Percentiles rank a stretch among this genome's conserved stretches.
Evolutionary conservation across 2,329 filamentous ascomycete species (phyloP).

Genomic region (Penicillium crustosum): DNA sequence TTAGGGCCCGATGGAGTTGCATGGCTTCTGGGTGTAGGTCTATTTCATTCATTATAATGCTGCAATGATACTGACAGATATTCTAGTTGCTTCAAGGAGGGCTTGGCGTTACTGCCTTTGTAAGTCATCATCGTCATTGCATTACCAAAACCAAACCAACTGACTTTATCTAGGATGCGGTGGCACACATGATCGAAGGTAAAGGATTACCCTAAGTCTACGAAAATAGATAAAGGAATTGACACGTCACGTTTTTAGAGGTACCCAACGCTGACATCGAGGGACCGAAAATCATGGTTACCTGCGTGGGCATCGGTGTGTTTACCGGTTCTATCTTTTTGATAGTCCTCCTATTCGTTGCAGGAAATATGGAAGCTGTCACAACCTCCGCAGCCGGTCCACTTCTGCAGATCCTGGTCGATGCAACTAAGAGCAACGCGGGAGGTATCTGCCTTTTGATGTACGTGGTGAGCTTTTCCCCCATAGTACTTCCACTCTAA

Average conservation of each 20-base stretch:
- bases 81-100: conserved; percentile 47
- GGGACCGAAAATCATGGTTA: conserved; percentile 65
- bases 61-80: conserved; percentile 12
- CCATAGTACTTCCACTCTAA: conserved; percentile 8
- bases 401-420: conserved; percentile 60
- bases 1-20: conserved; percentile 60
- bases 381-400: conserved; percentile 58
- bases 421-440: conserved; percentile 61
- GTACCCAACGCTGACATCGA: conserved; percentile 48
- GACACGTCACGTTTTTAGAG: conserved; percentile 23
- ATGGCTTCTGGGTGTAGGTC: conserved; percentile 41
- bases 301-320: conserved; percentile 62
- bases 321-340: conserved; percentile 64
- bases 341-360: conserved; percentile 62
- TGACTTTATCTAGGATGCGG: conserved; percentile 31
- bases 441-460: conserved; percentile 65
- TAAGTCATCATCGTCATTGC: conserved; percentile 19
- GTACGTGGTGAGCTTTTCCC: conserved; percentile 24
- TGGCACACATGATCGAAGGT: conserved; percentile 53
- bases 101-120: conserved; percentile 54
- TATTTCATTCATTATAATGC: neutral
- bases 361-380: conserved; percentile 57
- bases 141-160: neutral
- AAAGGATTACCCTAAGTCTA: neutral
- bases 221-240: neutral